phyloP scores from a whole-genome alignment of 208 protist species.

The Crithidia expoeki region DNA sequence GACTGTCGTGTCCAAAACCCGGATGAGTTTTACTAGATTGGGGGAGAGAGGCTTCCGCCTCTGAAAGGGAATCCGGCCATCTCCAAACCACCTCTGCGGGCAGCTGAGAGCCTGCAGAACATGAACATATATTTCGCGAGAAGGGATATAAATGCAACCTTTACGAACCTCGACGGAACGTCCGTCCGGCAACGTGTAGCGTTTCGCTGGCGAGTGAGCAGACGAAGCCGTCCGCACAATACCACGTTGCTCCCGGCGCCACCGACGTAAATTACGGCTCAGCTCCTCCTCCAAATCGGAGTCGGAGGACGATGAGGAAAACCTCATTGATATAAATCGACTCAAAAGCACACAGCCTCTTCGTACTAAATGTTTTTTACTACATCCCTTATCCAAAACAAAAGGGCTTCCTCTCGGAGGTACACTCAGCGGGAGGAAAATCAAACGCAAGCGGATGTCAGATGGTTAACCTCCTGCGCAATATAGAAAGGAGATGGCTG shows the following conservation, averaged over 20 bases:
- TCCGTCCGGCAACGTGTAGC: slow-evolving; percentile 37
- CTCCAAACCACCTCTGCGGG: slow-evolving; percentile 64
- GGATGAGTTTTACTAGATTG: slow-evolving; percentile 39
- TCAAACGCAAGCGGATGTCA: no score
- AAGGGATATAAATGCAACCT: slow-evolving; percentile 65
- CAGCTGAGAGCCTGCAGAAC: slow-evolving; percentile 45
- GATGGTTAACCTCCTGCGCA: no score
- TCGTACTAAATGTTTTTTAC: background rate
- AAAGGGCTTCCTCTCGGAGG: background rate
- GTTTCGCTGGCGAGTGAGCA: slow-evolving; percentile 6
- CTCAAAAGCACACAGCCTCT: background rate
- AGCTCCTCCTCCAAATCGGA: slow-evolving; percentile 62
- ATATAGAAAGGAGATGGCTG: no score
- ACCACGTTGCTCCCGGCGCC: slow-evolving; percentile 30
- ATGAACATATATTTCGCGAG: slow-evolving; percentile 60
- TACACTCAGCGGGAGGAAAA: no score
- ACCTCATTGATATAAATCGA: slow-evolving; percentile 27
- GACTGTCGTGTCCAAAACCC: slow-evolving; percentile 20
- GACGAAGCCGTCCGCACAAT: slow-evolving; percentile 36
- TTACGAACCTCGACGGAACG: slow-evolving; percentile 38
- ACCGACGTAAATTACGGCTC: slow-evolving; percentile 34
- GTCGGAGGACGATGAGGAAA: slow-evolving; percentile 69
- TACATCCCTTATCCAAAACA: background rate
- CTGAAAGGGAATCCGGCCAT: slow-evolving; percentile 41
- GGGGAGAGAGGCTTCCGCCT: slow-evolving; percentile 39